A percentile compares a stretch with the other conserved stretches of the same genome.
These are phyloP conservation scores for Neonectria faginata DNA, from an alignment of 2,329 filamentous ascomycete genomes.

Conservation along the genomic window DNA sequence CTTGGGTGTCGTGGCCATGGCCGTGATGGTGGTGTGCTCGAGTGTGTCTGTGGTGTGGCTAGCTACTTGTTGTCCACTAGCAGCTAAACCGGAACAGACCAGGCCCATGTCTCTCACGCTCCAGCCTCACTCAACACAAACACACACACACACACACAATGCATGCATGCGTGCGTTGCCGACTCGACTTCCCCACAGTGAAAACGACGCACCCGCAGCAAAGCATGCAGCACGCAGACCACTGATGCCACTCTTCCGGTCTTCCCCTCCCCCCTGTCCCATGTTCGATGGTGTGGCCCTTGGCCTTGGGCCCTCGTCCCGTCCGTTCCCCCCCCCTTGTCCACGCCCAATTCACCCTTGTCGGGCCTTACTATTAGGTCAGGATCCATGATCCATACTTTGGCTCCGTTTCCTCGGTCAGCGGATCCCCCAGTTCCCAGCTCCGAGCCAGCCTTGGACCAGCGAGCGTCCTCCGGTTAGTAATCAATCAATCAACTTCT, in stretches of 20 bases:
- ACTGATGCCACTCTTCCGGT: too few species aligned
- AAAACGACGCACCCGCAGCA: constrained; percentile 5
- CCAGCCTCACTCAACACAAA: neutral
- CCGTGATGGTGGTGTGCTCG: neutral
- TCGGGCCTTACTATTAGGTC: neutral
- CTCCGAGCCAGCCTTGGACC: neutral
- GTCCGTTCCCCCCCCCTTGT: neutral
- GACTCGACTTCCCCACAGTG: constrained; percentile 7
- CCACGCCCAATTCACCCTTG: neutral
- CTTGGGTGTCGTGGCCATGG: neutral
- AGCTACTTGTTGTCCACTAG: neutral
- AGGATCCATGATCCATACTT: neutral
- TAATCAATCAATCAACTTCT: neutral
- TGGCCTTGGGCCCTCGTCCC: constrained; percentile 10
- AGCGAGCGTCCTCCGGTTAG: neutral
- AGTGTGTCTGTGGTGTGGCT: neutral
- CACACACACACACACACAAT: neutral
- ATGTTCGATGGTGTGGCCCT: constrained; percentile 7
- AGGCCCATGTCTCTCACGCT: neutral
- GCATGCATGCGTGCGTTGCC: neutral
- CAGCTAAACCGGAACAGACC: neutral
- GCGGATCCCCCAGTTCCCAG: neutral
- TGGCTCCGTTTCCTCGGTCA: neutral
- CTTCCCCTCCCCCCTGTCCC: neutral
- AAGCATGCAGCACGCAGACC: constrained; percentile 1